Evolutionary conservation across 2,329 filamentous ascomycete genomes (phyloP), one percentile per base, ranked within the genome.

Genomic region (Peltaster fructicola): DNA sequence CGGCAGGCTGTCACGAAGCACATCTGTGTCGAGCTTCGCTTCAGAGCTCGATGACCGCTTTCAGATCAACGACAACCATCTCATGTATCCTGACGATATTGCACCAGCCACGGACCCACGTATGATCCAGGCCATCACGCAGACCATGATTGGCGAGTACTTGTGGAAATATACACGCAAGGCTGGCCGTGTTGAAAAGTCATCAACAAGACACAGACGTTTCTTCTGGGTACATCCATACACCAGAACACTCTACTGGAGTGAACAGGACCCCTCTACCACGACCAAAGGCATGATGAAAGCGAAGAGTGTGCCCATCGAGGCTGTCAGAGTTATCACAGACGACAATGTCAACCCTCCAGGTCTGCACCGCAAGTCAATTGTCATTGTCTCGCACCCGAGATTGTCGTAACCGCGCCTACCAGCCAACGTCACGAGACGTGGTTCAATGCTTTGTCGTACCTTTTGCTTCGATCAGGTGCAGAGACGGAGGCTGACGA

Each of bases 221-320:
- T 98, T 93, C 61, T 98, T 98, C 64, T 98, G 88, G 88, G 80
- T 98, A 12, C 88, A 98, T 47, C 88, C 88, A 0, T 98, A 95
- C 53, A 98, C 85, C 3, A 70, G 84, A 24, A 93, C 85, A 4
- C 53, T 98, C 40, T 95, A 95, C 61, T 98, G 88, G 88, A 91
- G 84, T 47, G 78, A 91, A 37, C 65, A 73, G 26, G 84, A 95
- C 47, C 88, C 88, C 5, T 73, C 78, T 15, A 65, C 63, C 22
- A 77, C 74, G 22, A 78, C 78, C n/a, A 72, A 76, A 34, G 56
- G 66, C 7, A 78, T 93, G 52, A 57, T 85, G 59, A 61, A 68
- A 40, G 67, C 68, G 8, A 95, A 95, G 71, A 92, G 81, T 50
- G 79, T 95, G 22, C 71, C 77, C 9, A 95, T 98, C 39, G 82